phyloP scores from a whole-genome alignment of 495 filamentous ascomycete species.

The Chlorociboria aeruginascens region DNA sequence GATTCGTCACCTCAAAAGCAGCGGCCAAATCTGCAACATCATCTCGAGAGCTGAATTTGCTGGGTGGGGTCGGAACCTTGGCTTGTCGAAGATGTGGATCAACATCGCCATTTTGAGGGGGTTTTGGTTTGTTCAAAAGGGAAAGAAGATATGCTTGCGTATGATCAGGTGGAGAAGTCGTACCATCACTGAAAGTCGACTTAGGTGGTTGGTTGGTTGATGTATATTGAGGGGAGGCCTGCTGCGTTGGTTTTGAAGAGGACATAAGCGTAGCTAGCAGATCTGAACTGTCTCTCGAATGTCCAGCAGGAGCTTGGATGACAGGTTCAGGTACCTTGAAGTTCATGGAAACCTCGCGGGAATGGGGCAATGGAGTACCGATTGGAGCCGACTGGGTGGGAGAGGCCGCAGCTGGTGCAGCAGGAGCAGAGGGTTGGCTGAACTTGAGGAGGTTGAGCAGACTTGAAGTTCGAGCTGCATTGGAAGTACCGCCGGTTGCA shows the following conservation, averaged over 20 bases:
- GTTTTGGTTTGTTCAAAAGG: conserved; percentile 41
- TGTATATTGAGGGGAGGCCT: conserved; percentile 1
- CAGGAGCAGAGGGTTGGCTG: conserved; percentile 40
- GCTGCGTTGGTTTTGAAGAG: conserved; percentile 7
- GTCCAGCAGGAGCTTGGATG: neutral
- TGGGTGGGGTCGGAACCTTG: conserved; percentile 11
- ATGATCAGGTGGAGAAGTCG: conserved; percentile 29
- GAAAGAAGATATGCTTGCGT: conserved; percentile 41
- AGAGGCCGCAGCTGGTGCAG: conserved; percentile 13
- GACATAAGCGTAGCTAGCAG: conserved; percentile 41
- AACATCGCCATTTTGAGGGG: conserved; percentile 30
- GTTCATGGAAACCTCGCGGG: conserved; percentile 9
- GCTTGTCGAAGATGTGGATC: conserved; percentile 14
- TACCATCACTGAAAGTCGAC: conserved; percentile 9
- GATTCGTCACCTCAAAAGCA: conserved; percentile 14
- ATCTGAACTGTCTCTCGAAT: conserved; percentile 20
- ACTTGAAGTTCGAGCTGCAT: conserved; percentile 50
- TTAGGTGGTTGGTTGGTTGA: neutral
- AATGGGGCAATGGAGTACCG: conserved; percentile 9
- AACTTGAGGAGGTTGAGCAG: conserved; percentile 84
- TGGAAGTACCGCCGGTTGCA: conserved; percentile 24
- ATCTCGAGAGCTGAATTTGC: conserved; percentile 12
- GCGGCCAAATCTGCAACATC: conserved; percentile 14
- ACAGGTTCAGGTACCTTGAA: conserved; percentile 4
- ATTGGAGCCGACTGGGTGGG: conserved; percentile 6